Percentiles rank a stretch among this genome's conserved stretches.
These are phyloP conservation scores for Phytophthora multivora DNA, from an alignment of 352 stramenopile species.

Conservation along the genomic window DNA sequence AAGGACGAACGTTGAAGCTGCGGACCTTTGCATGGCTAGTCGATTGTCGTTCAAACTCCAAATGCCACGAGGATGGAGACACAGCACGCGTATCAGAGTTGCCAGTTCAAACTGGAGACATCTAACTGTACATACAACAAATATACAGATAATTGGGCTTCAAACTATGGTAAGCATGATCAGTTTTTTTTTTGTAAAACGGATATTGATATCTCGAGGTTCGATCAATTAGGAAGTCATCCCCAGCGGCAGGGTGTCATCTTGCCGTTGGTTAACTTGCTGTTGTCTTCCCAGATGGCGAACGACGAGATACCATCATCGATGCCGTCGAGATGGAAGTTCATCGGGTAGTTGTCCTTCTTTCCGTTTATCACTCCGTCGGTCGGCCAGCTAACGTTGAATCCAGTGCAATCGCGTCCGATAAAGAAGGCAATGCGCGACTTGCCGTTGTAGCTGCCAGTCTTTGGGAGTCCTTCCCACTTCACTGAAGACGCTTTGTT, in stretches of 20 bases:
- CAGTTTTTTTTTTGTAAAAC: not conserved
- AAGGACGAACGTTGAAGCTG: not conserved
- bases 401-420: slow-evolving; percentile 10
- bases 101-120: no score
- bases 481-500: slow-evolving; percentile 32
- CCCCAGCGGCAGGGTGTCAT: slow-evolving; percentile 18
- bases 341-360: slow-evolving; percentile 26
- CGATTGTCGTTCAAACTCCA: not conserved
- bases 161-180: not conserved
- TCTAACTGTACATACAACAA: not conserved
- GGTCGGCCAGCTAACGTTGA: slow-evolving; percentile 13
- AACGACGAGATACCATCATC: slow-evolving; percentile 32
- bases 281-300: slow-evolving; percentile 26
- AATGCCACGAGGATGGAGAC: not conserved
- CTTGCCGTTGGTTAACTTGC: slow-evolving; percentile 22
- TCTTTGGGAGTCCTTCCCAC: slow-evolving; percentile 18
- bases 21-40: not conserved
- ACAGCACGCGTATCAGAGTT: not conserved
- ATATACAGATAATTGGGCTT: not conserved
- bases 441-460: slow-evolving; percentile 11
- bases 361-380: slow-evolving; percentile 19
- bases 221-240: not conserved
- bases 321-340: slow-evolving; percentile 27
- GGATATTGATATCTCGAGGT: no score
- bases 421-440: slow-evolving; percentile 35